Conservation (phyloP, 768 basidiomycete species). For the Serpula lacrymans region DNA sequence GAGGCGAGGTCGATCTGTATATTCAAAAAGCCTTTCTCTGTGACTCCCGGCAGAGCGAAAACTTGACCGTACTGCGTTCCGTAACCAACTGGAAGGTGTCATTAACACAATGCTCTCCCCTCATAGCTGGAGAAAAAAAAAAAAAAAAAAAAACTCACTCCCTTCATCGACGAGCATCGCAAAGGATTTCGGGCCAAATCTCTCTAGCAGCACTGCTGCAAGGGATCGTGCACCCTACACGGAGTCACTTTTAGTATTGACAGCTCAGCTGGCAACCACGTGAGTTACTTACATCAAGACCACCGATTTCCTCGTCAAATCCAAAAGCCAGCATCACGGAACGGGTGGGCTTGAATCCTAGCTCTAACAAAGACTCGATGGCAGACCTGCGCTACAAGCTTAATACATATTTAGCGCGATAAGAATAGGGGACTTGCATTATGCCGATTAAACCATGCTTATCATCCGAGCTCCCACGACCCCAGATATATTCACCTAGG, state of each 20-base stretch:
- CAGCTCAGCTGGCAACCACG: no score
- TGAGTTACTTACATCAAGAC: constrained; percentile 37
- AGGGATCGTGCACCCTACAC: constrained; percentile 55
- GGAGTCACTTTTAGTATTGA: no score
- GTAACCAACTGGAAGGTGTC: constrained; percentile 44
- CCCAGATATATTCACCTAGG: constrained; percentile 62
- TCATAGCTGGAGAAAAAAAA: neutral
- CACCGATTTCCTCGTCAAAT: constrained; percentile 67
- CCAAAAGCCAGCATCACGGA: constrained; percentile 60
- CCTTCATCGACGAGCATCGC: constrained; percentile 84
- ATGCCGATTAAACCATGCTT: constrained; percentile 61
- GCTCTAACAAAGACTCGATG: constrained; percentile 56
- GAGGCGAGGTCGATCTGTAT: constrained; percentile 58
- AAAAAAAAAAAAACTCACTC: constrained; percentile 46
- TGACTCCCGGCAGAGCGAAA: constrained; percentile 54
- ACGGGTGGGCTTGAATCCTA: constrained; percentile 63
- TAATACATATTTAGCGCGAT: neutral
- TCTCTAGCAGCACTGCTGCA: constrained; percentile 41
- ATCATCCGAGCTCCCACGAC: constrained; percentile 68
- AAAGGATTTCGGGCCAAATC: constrained; percentile 65
- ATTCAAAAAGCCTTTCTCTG: constrained; percentile 67
- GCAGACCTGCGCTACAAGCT: no score
- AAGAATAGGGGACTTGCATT: constrained; percentile 36
- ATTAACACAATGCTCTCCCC: no score
- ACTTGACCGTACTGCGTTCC: constrained; percentile 42